phyloP scores from a whole-genome alignment of 306 rosid species.

The Rubus idaeus region DNA sequence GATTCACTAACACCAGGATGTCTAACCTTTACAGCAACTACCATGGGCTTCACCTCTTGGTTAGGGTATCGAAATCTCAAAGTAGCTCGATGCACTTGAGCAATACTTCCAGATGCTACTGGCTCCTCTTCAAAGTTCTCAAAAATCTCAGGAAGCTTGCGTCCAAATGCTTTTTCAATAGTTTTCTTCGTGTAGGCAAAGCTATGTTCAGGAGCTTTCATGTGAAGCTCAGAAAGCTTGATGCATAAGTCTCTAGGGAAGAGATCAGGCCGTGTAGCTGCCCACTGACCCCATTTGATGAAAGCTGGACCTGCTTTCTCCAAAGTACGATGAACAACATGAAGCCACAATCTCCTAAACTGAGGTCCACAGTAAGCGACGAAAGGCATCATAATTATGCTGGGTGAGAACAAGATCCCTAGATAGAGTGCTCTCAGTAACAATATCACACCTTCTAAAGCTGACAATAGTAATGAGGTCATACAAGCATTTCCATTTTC shows the following conservation, averaged over 20 bases:
- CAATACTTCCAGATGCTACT: slow-evolving; percentile 98
- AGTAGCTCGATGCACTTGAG: slow-evolving; percentile 95
- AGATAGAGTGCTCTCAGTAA: slow-evolving; percentile 70
- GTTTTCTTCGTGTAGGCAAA: slow-evolving; percentile 84
- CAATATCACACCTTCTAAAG: slow-evolving; percentile 63
- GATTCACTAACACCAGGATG: slow-evolving; percentile 99
- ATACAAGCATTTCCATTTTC: slow-evolving; percentile 76
- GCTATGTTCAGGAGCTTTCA: slow-evolving; percentile 96
- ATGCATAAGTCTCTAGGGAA: slow-evolving; percentile 90
- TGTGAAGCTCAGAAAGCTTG: slow-evolving; percentile 83
- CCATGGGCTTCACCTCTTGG: slow-evolving; percentile 64
- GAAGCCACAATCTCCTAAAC: slow-evolving; percentile 79
- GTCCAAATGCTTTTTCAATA: slow-evolving; percentile 87
- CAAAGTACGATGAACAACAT: slow-evolving; percentile 70
- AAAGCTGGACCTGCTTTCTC: slow-evolving; percentile 97
- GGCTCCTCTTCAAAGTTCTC: slow-evolving; percentile 92
- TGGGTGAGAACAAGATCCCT: slow-evolving; percentile 79
- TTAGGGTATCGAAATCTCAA: slow-evolving; percentile 85
- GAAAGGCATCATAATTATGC: slow-evolving; percentile 83
- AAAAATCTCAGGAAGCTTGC: slow-evolving; percentile 85
- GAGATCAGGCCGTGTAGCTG: slow-evolving; percentile 98
- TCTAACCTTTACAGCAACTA: slow-evolving; percentile 94
- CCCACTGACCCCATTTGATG: slow-evolving; percentile 99
- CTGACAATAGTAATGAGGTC: slow-evolving; percentile 47
- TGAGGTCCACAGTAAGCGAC: slow-evolving; percentile 64